phyloP scores from a whole-genome alignment of 306 rosid species.

The Cicer yamashitae region DNA sequence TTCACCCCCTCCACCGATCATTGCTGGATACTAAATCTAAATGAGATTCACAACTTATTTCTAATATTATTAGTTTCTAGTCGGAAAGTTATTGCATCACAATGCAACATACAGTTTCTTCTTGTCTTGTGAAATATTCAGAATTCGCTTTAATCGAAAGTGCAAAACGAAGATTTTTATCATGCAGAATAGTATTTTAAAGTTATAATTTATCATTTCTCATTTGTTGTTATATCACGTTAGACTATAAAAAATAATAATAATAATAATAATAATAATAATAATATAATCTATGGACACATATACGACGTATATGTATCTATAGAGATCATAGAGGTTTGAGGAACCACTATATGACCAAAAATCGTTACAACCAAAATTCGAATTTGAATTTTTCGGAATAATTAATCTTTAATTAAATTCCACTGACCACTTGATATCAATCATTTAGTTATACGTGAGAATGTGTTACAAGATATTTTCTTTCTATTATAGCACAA shows the following conservation, averaged over 20 bases:
- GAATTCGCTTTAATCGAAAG: not conserved
- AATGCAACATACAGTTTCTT: not conserved
- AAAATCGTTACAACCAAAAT: no score
- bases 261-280: not conserved
- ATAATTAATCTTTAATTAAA: no score
- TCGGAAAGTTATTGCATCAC: not conserved
- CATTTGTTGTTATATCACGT: not conserved
- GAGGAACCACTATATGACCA: no score
- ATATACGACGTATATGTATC: not conserved
- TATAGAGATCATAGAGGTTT: no score
- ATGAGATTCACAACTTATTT: not conserved
- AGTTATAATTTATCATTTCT: not conserved
- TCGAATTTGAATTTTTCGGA: accelerated
- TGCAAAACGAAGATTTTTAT: not conserved
- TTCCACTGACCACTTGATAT: no score
- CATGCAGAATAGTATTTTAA: not conserved
- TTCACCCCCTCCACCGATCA: conserved; percentile 59
- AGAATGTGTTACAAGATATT: no score
- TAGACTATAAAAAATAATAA: not conserved
- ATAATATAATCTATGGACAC: not conserved
- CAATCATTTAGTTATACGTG: no score
- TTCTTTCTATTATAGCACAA: no score
- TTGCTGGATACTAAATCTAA: conserved; percentile 52
- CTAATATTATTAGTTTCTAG: conserved; percentile 10
- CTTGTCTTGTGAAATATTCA: conserved; percentile 1